These are phyloP conservation scores for Nothophytophthora sp. DNA, from an alignment of 352 stramenopile genomes.

Conservation along the genomic window DNA sequence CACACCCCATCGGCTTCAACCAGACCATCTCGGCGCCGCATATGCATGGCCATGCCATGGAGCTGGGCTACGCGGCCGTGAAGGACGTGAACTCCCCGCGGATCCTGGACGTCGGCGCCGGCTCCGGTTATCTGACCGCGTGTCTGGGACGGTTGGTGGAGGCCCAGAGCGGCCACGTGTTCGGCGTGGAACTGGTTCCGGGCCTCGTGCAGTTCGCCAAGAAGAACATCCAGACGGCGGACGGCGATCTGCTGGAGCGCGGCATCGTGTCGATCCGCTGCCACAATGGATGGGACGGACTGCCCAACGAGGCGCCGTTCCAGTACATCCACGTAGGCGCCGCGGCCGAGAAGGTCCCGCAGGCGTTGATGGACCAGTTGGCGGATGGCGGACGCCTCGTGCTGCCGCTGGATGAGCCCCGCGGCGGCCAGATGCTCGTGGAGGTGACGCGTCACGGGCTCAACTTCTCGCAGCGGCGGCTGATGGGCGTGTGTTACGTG, in stretches of 20 bases:
- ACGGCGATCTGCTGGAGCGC: conserved; percentile 82
- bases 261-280: conserved; percentile 57
- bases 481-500: conserved; percentile 85
- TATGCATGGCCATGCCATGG: conserved; percentile 89
- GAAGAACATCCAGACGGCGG: conserved; percentile 84
- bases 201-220: conserved; percentile 88
- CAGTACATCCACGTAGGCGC: conserved; percentile 98
- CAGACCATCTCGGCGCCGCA: conserved; percentile 93
- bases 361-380: conserved; percentile 90
- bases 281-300: conserved; percentile 94
- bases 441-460: conserved; percentile 67
- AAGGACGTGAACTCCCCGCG: conserved; percentile 54
- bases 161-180: conserved; percentile 63
- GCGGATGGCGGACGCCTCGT: conserved; percentile 91
- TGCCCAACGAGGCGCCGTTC: conserved; percentile 90
- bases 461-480: conserved; percentile 48
- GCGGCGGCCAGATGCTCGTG: conserved; percentile 74
- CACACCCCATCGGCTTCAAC: conserved; percentile 87
- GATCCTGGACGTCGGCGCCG: conserved; percentile 95
- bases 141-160: conserved; percentile 89
- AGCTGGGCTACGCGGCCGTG: conserved; percentile 53
- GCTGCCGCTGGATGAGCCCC: conserved; percentile 87
- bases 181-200: conserved; percentile 91
- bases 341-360: conserved; percentile 85
- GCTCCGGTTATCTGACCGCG: conserved; percentile 95